phyloP scores from a whole-genome alignment of 176 grass and related monocot species.

The Juncus effusus region DNA sequence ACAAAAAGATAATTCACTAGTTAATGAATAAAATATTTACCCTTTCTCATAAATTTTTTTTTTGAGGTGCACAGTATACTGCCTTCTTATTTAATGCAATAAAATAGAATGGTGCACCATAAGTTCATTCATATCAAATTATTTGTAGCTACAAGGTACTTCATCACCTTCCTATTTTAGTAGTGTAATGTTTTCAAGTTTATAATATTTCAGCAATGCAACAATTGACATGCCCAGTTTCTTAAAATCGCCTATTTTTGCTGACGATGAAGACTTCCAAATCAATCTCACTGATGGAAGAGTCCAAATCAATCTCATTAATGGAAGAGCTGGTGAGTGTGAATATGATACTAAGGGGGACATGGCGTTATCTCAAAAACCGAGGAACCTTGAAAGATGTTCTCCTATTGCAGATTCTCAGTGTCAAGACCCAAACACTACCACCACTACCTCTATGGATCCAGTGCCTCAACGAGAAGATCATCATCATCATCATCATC shows the following conservation, averaged over 20 bases:
- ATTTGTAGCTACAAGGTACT: constrained; percentile 2
- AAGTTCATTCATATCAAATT: constrained; percentile 9
- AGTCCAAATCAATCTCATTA: constrained; percentile 31
- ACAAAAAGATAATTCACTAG: constrained; percentile 30
- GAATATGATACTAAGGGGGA: constrained; percentile 43
- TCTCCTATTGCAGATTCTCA: constrained; percentile 11
- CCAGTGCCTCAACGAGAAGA: constrained; percentile 11
- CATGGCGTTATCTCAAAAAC: constrained; percentile 37
- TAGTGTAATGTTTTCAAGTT: constrained; percentile 30
- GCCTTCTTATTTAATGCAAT: constrained; percentile 19
- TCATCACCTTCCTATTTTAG: not conserved
- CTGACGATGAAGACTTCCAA: constrained; percentile 56
- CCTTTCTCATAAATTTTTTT: constrained; percentile 4
- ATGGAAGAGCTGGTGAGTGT: constrained; percentile 37
- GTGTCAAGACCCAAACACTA: constrained; percentile 11
- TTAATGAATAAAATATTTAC: constrained; percentile 7
- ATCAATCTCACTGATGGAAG: constrained; percentile 47
- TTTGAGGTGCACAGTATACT: constrained; percentile 14
- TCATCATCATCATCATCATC: constrained; percentile 6
- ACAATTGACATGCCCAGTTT: constrained; percentile 64
- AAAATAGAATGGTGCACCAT: not conserved
- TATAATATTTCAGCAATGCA: constrained; percentile 63
- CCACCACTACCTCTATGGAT: not conserved
- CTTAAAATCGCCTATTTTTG: constrained; percentile 61
- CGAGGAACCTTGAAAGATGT: constrained; percentile 33